These are phyloP conservation scores for Verticillium klebahnii DNA, from an alignment of 2,329 filamentous ascomycete genomes.

Conservation along the genomic window DNA sequence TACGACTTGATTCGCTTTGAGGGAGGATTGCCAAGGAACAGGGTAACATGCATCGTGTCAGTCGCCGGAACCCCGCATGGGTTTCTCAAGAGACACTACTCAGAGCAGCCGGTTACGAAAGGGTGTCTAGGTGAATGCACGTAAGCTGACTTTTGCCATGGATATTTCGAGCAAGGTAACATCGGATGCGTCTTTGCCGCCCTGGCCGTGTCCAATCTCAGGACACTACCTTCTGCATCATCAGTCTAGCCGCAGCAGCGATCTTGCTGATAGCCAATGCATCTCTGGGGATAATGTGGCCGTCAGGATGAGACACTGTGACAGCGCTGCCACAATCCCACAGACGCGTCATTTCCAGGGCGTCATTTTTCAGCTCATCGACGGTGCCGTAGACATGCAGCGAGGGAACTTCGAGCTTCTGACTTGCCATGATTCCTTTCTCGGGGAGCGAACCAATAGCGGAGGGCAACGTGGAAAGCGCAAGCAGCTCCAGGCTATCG, in stretches of 20 bases:
- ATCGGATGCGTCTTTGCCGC: too few relatives aligned
- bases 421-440: not conserved
- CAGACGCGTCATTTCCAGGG: not conserved
- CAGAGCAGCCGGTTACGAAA: not conserved
- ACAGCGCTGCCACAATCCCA: not conserved
- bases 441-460: too few relatives aligned
- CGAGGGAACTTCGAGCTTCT: not conserved
- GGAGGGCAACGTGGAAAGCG: too few relatives aligned
- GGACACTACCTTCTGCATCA: not conserved
- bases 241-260: not conserved
- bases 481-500: not conserved
- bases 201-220: not conserved
- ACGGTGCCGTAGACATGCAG: not conserved
- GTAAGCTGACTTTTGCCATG: not conserved
- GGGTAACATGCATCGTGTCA: too few relatives aligned
- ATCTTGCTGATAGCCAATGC: not conserved
- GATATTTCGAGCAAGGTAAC: not conserved
- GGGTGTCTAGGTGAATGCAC: not conserved
- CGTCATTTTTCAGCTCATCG: not conserved
- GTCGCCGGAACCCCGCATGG: too few relatives aligned
- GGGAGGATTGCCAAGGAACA: too few relatives aligned
- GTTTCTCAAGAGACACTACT: too few relatives aligned
- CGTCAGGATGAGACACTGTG: not conserved
- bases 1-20: not conserved
- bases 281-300: not conserved